These are phyloP conservation scores for Phytophthora cajani DNA, from an alignment of 352 stramenopile genomes.

Conservation along the genomic window DNA sequence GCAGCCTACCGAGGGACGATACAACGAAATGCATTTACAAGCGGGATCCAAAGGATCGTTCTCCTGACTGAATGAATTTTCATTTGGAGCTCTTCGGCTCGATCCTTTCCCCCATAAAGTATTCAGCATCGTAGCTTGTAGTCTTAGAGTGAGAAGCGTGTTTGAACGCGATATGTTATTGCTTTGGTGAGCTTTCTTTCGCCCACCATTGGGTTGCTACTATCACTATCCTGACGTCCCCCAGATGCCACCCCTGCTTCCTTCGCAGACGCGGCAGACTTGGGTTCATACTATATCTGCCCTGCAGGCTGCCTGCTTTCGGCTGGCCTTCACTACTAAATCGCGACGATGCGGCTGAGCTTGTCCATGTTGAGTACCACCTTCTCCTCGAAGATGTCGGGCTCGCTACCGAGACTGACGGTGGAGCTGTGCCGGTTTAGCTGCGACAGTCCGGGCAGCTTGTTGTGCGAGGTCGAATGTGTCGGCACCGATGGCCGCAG, in stretches of 20 bases:
- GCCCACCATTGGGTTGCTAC: neutral
- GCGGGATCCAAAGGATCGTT: neutral
- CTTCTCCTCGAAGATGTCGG: constrained; percentile 27
- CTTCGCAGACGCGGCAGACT: neutral
- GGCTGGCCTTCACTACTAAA: constrained; percentile 1
- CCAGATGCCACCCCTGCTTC: constrained; percentile 5
- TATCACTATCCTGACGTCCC: neutral
- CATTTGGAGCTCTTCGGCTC: no score
- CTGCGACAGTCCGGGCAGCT: constrained; percentile 23
- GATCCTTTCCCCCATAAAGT: neutral
- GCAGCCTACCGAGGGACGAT: neutral
- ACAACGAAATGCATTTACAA: neutral
- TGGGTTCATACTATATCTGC: neutral
- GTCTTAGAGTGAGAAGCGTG: neutral
- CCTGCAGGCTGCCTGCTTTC: neutral
- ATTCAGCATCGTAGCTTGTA: neutral
- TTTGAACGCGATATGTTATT: neutral
- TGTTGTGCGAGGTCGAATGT: constrained; percentile 29
- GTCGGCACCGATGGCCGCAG: constrained; percentile 19
- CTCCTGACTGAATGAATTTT: neutral
- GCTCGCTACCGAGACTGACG: constrained; percentile 21
- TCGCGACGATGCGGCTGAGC: constrained; percentile 24
- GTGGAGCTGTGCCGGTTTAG: constrained; percentile 35
- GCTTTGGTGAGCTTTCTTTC: neutral
- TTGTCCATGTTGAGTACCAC: constrained; percentile 29